Base-by-base conservation (phyloP, 1,284 basidiomycete species). In the Ustanciosporium gigantosporum region DNA sequence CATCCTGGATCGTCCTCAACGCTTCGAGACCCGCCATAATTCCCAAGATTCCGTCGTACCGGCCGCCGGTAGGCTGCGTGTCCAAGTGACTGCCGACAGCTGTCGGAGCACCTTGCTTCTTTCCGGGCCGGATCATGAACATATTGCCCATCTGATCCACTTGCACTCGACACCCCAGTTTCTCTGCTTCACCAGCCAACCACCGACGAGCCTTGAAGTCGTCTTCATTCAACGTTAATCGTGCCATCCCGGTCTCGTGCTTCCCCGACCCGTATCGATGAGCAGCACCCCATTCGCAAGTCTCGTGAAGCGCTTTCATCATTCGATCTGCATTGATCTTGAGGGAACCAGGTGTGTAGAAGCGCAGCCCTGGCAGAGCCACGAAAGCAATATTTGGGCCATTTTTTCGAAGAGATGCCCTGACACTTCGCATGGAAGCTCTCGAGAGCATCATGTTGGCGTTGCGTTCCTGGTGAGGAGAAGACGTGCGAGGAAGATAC, bases 81-180 rank as follows among this genome's bases (percentile, higher is more conserved):
- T 64, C 60, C 1, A 64, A 42, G 24, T 64, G 55, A n/a, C 47
- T 51, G 5, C 60, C 60, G 45, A 64, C 53, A 2, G 51, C 60
- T 0, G 48, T 64, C 8, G 60, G 60, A 0, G 40, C 6, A 0
- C 51, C 51, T 2, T 19, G 3, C 3, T 38, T 46, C 22, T 50
- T 53, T 21, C 74, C 74, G 0, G 50, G 41, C 1, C 62, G 61
- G 25, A 72, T 51, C 25, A 62, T 65, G 36, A 76, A 78, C 51
- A 77, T 74, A 68, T 77, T 78, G 25, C 76, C 76, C 68, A 77
- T 76, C 21, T 57, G 27, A 21, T 66, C 62, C 2, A 58, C 39
- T 13, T 56, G 64, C 21, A 77, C 71, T 4, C 31, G 31, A 53
- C 75, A 77, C 1, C 74, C 75, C 2, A 78, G 62, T 25, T 58